Evolutionary conservation across 179 eudicot genomes (phyloP).

Genomic region (Gypsophila paniculata): DNA sequence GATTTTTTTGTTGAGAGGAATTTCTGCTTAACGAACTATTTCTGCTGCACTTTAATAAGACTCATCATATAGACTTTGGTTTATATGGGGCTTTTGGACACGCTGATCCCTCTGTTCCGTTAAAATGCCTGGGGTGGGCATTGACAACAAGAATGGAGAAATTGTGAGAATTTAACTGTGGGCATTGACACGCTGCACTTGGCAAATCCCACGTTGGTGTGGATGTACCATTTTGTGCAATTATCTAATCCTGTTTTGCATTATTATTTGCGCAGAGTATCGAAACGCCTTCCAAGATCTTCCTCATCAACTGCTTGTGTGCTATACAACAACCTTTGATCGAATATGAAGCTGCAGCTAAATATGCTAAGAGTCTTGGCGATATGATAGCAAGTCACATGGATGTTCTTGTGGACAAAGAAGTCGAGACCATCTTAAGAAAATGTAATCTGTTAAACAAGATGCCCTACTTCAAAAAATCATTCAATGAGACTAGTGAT

Average conservation of each 20-base stretch:
- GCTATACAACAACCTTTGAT: constrained; percentile 83
- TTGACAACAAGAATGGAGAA: too few species aligned
- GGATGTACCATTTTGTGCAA: neutral
- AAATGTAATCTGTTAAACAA: constrained; percentile 71
- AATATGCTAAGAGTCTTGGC: constrained; percentile 63
- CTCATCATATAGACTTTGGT: too few species aligned
- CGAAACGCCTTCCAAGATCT: constrained; percentile 82
- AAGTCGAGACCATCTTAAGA: constrained; percentile 63
- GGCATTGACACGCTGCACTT: too few species aligned
- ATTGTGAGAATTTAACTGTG: too few species aligned
- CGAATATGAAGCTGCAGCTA: constrained; percentile 70
- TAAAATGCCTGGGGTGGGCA: too few species aligned
- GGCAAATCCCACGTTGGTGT: too few species aligned
- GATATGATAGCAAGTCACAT: constrained; percentile 61
- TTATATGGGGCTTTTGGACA: too few species aligned
- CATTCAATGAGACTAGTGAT: constrained; percentile 20
- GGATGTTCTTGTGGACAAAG: constrained; percentile 68
- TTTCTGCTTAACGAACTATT: too few species aligned
- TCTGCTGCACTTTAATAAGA: too few species aligned
- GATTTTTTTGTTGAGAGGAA: too few species aligned
- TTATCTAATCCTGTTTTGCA: constrained; percentile 4
- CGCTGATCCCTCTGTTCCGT: too few species aligned
- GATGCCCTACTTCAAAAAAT: constrained; percentile 57
- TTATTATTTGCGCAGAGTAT: constrained; percentile 46
- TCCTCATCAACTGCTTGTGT: constrained; percentile 87